Evolutionary conservation across 2,329 filamentous ascomycete genomes (phyloP).

Genomic region (Setomelanomma holmii): DNA sequence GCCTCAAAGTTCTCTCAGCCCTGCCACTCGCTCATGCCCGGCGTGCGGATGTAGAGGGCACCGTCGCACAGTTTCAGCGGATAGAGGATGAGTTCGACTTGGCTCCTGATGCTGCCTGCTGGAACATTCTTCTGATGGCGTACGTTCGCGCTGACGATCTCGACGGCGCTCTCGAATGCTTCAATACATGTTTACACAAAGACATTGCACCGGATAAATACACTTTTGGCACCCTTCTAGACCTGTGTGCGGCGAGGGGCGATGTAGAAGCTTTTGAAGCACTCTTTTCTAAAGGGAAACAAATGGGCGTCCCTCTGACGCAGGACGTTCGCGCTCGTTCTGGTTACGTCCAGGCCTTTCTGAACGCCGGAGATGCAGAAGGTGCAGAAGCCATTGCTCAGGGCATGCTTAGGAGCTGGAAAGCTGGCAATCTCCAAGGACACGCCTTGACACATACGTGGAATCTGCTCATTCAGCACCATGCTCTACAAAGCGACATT

Average conservation of each 20-base stretch:
- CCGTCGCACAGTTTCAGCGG: conserved; percentile 67
- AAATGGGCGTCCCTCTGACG: conserved; percentile 40
- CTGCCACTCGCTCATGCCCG: conserved; percentile 75
- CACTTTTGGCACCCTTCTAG: conserved; percentile 77
- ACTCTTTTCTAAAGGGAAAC: conserved; percentile 68
- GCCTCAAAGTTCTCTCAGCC: conserved; percentile 23
- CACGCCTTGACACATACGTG: conserved; percentile 69
- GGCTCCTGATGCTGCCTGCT: conserved; percentile 66
- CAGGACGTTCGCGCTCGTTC: conserved; percentile 32
- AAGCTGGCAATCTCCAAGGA: conserved; percentile 52
- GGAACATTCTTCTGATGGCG: conserved; percentile 80
- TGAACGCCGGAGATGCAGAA: conserved; percentile 55
- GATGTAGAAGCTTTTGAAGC: conserved; percentile 74
- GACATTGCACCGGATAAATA: conserved; percentile 63
- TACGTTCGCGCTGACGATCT: conserved; percentile 72
- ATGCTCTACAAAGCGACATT: conserved; percentile 69
- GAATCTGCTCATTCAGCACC: conserved; percentile 77
- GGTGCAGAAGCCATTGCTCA: conserved; percentile 61
- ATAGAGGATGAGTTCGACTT: conserved; percentile 64
- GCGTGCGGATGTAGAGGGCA: conserved; percentile 67
- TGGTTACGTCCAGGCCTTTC: conserved; percentile 67
- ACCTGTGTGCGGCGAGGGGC: conserved; percentile 72
- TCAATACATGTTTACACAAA: conserved; percentile 64
- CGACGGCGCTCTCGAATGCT: conserved; percentile 68
- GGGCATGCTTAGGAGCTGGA: conserved; percentile 59